Evolutionary conservation across 1,284 basidiomycete genomes (phyloP), one percentile per base, ranked within the genome.

Genomic region (Ustilago esculenta): DNA sequence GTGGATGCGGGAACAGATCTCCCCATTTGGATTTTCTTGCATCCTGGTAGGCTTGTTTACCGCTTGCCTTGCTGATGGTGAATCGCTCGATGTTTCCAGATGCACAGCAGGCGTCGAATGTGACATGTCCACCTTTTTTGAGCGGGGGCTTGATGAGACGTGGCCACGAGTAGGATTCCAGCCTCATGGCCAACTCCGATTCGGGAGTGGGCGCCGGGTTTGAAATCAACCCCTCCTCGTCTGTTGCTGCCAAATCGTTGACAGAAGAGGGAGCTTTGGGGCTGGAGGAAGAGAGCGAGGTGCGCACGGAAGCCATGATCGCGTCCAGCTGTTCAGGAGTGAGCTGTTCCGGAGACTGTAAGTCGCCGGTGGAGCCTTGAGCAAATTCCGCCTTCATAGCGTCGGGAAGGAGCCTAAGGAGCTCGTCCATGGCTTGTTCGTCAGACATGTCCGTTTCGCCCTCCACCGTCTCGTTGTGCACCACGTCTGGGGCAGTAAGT

Each of bases 21-120:
- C 96, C 96, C 93, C 94, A 97, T 18, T 83, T 85, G 0, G 90
- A 88, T 83, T 98, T 98, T 40, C 95, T 88, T 1, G 94, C 94
- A 81, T 98, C 96, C 77, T 98, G 94, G 80, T 90, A 98, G 0
- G 88, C 87, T 79, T 98, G 94, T 81, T 92, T 94, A 8, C 94
- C 94, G 82, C 94, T 91, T 0, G 92, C 94, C 76, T 89, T 92
- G 2, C 94, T 90, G 37, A 96, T 89, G 2, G 90, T 96, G 81
- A 95, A 85, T 4, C 95, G 89, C 86, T 94, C 89, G 54, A 97
- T 90, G 82, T 91, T 88, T 27, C 91, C 94, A 83, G 90, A 87
- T 1, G 87, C 78, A 17, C 89, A 90, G 82, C 96, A 99, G 7
- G 89, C 88, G 81, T 98, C 95, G 61, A 98, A 85, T 50, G 95